Conservation (phyloP, 805 yeast species). For the Ogataea zsoltii region DNA sequence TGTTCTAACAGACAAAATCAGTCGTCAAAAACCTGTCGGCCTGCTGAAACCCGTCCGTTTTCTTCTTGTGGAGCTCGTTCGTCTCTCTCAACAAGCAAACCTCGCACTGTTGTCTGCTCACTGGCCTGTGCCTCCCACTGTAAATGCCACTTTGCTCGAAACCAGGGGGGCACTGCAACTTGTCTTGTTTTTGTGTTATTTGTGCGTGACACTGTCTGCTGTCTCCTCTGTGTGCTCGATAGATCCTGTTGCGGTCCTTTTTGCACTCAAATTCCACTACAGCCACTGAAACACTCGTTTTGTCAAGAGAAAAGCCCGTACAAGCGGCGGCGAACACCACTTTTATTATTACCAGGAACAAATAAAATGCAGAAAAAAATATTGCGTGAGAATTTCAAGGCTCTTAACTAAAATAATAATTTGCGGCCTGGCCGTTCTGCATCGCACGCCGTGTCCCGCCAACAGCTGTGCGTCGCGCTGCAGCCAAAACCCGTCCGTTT, state of each 20-base stretch:
- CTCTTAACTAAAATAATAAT: constrained; percentile 6
- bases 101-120: neutral
- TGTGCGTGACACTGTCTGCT: neutral
- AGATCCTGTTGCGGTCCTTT: neutral
- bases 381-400: constrained; percentile 20
- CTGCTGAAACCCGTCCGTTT: no score
- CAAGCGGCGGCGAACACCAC: constrained; percentile 4
- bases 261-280: neutral
- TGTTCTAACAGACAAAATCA: no score
- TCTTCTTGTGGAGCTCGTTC: no score
- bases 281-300: neutral
- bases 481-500: no score
- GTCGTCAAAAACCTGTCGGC: no score
- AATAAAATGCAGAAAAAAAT: constrained; percentile 7
- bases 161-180: neutral
- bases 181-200: neutral
- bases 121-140: neutral
- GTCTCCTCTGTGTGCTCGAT: neutral
- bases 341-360: constrained; percentile 1
- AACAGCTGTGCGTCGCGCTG: no score
- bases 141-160: neutral
- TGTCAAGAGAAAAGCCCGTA: neutral
- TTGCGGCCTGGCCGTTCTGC: neutral
- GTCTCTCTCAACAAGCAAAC: no score
- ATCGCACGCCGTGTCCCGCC: no score